Conservation (phyloP, 352 stramenopile genomes). For the Globisporangium emineosum region DNA sequence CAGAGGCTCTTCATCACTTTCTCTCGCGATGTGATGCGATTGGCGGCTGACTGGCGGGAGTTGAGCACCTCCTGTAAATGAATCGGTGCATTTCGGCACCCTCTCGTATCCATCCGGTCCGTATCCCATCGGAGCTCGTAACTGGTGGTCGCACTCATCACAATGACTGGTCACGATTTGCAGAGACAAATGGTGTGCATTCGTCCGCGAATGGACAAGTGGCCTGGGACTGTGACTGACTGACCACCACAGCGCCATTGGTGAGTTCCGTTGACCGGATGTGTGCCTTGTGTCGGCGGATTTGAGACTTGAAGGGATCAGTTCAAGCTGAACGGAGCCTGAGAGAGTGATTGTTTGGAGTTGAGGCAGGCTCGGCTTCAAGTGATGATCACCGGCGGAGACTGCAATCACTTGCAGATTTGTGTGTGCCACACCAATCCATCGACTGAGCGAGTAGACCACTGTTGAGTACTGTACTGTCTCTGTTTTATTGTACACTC, state of each 20-base stretch:
- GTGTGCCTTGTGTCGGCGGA: too few relatives aligned
- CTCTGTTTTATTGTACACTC: not conserved
- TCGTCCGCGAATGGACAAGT: not conserved
- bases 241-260: not conserved
- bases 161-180: not conserved
- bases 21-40: not conserved
- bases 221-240: not conserved
- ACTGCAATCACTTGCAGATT: not conserved
- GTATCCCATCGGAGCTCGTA: not conserved
- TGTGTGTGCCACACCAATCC: not conserved
- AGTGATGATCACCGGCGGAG: not conserved
- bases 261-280: not conserved
- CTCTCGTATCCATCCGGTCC: not conserved
- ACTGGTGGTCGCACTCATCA: not conserved
- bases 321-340: not conserved
- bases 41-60: not conserved
- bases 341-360: not conserved
- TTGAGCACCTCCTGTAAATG: too few relatives aligned
- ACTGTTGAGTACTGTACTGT: not conserved
- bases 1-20: not conserved
- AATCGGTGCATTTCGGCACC: not conserved
- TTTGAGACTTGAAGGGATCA: not conserved
- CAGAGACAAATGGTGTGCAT: not conserved
- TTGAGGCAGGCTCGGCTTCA: not conserved
- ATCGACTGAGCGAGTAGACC: not conserved